phyloP scores from a whole-genome alignment of 768 basidiomycete genomes.

The Hortiboletus flavorubellus region DNA sequence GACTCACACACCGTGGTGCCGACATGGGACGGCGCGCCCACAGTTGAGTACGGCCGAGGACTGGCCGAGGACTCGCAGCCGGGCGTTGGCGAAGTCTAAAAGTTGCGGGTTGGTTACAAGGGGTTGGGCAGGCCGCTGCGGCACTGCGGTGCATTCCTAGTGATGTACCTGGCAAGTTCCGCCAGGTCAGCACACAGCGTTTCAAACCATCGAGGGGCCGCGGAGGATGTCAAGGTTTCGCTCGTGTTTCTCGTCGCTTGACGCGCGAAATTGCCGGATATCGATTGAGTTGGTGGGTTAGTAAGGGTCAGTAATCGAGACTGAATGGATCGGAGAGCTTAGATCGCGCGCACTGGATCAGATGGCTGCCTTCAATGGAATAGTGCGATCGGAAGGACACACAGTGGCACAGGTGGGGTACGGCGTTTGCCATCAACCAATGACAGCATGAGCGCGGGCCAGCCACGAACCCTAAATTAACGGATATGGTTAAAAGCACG shows the following conservation, averaged over 20 bases:
- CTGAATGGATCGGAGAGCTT: constrained; percentile 12
- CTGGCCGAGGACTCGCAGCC: background rate
- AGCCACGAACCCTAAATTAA: constrained; percentile 29
- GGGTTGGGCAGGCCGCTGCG: background rate
- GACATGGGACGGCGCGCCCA: background rate
- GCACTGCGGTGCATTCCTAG: background rate
- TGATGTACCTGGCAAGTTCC: constrained; percentile 9
- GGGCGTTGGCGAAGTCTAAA: background rate
- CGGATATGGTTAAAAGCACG: constrained; percentile 28
- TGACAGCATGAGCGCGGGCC: constrained; percentile 10
- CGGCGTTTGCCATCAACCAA: constrained; percentile 20
- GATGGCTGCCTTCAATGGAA: constrained; percentile 16
- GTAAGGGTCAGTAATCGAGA: background rate
- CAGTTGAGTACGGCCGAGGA: constrained; percentile 2
- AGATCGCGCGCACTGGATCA: constrained; percentile 20
- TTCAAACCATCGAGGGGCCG: constrained; percentile 25
- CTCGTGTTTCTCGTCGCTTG: constrained; percentile 8
- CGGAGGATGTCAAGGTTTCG: constrained; percentile 20
- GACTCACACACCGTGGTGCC: background rate
- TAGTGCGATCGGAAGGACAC: constrained; percentile 9
- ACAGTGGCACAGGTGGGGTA: constrained; percentile 16
- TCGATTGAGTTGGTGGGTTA: background rate
- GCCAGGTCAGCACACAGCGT: constrained; percentile 11
- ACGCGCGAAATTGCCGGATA: background rate
- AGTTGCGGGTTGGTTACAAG: background rate